A percentile compares a stretch with the other conserved stretches of the same genome.
phyloP scores from a whole-genome alignment of 306 rosid species.

The Dryas alaskensis region DNA sequence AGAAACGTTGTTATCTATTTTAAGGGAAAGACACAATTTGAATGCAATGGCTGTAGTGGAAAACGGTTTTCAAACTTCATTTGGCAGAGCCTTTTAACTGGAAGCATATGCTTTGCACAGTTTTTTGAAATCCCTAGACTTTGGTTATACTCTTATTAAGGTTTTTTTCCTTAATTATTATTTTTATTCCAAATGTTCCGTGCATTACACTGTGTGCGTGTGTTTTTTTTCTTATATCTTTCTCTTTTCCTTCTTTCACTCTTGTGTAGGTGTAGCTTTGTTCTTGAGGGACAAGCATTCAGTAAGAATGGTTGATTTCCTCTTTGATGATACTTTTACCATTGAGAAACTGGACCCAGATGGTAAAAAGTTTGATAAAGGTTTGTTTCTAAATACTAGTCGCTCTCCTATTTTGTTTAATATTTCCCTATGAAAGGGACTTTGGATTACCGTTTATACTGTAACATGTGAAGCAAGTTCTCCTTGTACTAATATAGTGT shows the following conservation, averaged over 20 bases:
- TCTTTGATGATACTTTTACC: conserved; percentile 74
- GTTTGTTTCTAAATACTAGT: conserved; percentile 30
- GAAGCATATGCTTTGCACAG: too few species aligned
- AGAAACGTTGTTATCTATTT: too few species aligned
- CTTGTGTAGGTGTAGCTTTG: conserved; percentile 7
- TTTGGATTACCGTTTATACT: neutral
- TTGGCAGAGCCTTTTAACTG: too few species aligned
- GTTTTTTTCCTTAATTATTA: neutral
- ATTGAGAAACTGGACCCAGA: conserved; percentile 71
- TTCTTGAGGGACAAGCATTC: neutral
- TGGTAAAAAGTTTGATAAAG: conserved; percentile 82
- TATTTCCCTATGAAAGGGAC: neutral
- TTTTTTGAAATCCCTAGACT: too few species aligned
- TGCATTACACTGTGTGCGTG: neutral
- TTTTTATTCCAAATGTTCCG: neutral
- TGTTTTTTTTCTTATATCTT: neutral
- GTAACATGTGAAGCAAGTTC: neutral
- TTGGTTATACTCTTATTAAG: neutral
- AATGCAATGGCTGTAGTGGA: too few species aligned
- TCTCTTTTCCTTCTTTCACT: neutral
- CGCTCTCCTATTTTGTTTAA: neutral
- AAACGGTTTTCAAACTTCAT: too few species aligned
- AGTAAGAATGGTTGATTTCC: conserved; percentile 60
- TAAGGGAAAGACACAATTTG: too few species aligned
- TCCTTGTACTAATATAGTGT: neutral